Evolutionary conservation across 1,284 basidiomycete genomes (phyloP).

Genomic region (Pseudozyma sp.): DNA sequence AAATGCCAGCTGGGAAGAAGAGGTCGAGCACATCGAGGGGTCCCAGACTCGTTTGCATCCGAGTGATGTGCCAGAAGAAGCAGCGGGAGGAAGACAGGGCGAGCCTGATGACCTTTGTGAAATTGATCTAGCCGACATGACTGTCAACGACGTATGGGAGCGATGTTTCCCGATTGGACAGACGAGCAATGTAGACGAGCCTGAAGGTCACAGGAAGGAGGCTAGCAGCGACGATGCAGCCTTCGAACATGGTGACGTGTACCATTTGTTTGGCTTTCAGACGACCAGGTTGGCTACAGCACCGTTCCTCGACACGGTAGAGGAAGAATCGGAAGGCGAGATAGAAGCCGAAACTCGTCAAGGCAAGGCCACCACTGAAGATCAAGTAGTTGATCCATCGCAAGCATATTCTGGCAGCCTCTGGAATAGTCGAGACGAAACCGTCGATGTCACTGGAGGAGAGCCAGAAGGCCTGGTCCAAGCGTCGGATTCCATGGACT

Average conservation of each 20-base stretch:
- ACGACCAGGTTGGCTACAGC: conserved; percentile 19
- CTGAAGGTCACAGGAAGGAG: background rate
- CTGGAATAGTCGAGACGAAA: background rate
- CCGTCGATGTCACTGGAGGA: background rate
- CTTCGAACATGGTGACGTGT: background rate
- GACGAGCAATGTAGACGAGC: background rate
- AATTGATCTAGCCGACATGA: conserved; percentile 23
- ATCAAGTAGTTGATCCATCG: no score
- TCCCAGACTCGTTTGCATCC: no score
- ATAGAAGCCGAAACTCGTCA: background rate
- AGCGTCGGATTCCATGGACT: background rate
- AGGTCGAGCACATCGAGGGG: no score
- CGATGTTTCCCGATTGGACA: background rate
- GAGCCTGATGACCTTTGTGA: conserved; percentile 3
- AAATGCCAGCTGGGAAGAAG: background rate
- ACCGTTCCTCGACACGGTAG: conserved; percentile 35
- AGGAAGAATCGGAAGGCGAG: conserved; percentile 25
- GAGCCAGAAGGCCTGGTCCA: background rate
- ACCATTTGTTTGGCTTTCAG: conserved; percentile 15
- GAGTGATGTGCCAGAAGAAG: background rate
- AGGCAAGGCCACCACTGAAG: background rate
- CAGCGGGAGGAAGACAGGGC: background rate
- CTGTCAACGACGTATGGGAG: conserved; percentile 25
- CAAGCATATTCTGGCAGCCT: no score
- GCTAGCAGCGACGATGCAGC: background rate